Evolutionary conservation across 1,284 basidiomycete species (phyloP), one percentile per base, ranked within the genome.

Genomic region (Ganoderma meredithae): DNA sequence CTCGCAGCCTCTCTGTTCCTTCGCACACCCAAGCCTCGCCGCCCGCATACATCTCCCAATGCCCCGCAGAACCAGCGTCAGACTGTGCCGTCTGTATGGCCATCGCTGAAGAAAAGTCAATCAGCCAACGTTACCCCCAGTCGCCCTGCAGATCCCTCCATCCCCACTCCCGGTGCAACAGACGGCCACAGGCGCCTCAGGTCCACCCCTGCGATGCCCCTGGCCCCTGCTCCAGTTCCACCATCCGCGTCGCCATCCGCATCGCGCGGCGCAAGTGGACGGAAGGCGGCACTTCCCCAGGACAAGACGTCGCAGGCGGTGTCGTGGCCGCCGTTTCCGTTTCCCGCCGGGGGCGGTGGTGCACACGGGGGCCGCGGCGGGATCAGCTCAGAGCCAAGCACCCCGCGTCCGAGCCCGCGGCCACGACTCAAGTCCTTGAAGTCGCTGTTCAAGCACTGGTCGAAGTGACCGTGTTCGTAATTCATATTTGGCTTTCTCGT

Each of bases 361-460:
- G 22, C 8, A 9, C 8, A 3, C 8, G 36, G 53, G 8, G 15
- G 22, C 22, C 47, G 47, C 22, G 47, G 19, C 47, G 65, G 27
- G n/a, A 47, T 65, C 44, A 65, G 63, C 65, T 72, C 71, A 19
- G 69, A 67, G 52, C 69, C 69, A 58, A 72, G 64, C 65, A 69
- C 71, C 8, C 69, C 71, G 5, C 67, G 67, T 3, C 65, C 60
- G 9, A 62, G 58, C 19, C 58, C 39, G 19, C 67, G 71, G 13
- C 71, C 69, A 31, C 65, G 71, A 27, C 71, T 72, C 19, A 72
- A 69, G 63, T 69, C 67, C 1, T 61, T 72, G 61, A 72, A 70
- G 63, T 65, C 67, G 39, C 47, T 72, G 25, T 70, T 72, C 71
- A 72, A 72, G 69, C 71, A 68, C 44, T 72, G 68, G 63, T 72